These are phyloP conservation scores for Xerophyta viscosa DNA, from an alignment of 106 monocot genomes.

Conservation along the genomic window DNA sequence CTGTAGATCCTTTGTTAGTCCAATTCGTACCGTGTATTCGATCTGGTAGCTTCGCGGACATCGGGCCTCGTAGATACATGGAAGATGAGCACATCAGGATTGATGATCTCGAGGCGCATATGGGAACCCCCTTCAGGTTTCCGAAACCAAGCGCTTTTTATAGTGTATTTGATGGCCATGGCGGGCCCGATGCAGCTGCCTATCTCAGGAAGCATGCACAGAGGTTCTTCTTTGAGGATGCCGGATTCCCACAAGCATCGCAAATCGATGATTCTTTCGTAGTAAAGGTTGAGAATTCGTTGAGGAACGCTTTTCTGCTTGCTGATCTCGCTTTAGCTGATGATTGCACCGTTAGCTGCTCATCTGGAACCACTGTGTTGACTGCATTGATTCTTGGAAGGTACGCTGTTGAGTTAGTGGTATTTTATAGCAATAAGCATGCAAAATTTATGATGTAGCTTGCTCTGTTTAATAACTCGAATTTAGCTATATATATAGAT, in stretches of 20 bases:
- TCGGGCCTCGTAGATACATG: constrained; percentile 23
- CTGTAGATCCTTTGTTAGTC: not conserved
- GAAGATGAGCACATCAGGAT: constrained; percentile 31
- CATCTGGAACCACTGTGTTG: constrained; percentile 73
- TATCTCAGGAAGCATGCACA: constrained; percentile 64
- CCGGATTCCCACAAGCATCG: constrained; percentile 49
- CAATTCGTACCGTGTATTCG: constrained; percentile 21
- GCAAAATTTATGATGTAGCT: not conserved
- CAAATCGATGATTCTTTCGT: constrained; percentile 34
- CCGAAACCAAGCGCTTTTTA: constrained; percentile 22
- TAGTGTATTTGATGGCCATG: constrained; percentile 80
- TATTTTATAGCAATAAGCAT: not conserved
- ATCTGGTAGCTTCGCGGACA: constrained; percentile 19
- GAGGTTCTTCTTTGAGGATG: constrained; percentile 59
- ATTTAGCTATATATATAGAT: no score
- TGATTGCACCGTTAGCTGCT: constrained; percentile 40
- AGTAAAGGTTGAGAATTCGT: constrained; percentile 35
- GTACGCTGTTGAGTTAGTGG: constrained; percentile 11
- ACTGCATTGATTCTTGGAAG: constrained; percentile 62
- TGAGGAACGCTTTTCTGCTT: constrained; percentile 46
- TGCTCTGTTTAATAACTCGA: no score
- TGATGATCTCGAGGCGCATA: constrained; percentile 18
- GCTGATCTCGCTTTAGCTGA: constrained; percentile 68
- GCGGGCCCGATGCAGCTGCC: constrained; percentile 75
- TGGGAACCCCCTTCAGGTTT: constrained; percentile 12